Conservation (phyloP, 768 basidiomycete species). For the Mycena polygramma region DNA sequence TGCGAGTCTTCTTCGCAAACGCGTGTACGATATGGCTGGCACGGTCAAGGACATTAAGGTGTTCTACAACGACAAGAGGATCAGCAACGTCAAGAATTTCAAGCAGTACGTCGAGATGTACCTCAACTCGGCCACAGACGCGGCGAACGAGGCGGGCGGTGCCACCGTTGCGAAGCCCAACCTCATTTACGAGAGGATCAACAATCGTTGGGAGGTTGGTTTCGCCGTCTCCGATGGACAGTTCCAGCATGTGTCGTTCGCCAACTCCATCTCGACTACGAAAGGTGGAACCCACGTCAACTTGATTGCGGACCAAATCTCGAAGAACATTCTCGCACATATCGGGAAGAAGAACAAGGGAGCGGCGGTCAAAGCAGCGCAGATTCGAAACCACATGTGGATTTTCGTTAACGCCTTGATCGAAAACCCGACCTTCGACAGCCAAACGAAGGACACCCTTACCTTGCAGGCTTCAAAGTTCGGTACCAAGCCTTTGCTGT, state of each 20-base stretch:
- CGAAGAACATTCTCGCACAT: constrained; percentile 83
- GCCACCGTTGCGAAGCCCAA: constrained; percentile 82
- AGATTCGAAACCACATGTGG: constrained; percentile 99
- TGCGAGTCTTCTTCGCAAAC: constrained; percentile 87
- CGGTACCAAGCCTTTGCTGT: constrained; percentile 84
- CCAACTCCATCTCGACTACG: constrained; percentile 95
- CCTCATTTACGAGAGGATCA: constrained; percentile 85
- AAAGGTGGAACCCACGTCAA: constrained; percentile 97
- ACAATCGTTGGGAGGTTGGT: constrained; percentile 92
- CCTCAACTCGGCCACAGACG: constrained; percentile 79
- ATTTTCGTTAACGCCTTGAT: constrained; percentile 96
- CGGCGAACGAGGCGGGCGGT: constrained; percentile 80
- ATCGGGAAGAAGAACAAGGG: constrained; percentile 98
- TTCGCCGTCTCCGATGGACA: constrained; percentile 94
- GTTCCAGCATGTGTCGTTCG: constrained; percentile 96
- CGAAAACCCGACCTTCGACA: constrained; percentile 99
- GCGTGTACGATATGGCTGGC: constrained; percentile 98
- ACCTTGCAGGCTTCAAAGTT: constrained; percentile 92
- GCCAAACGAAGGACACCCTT: constrained; percentile 97
- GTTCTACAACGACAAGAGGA: constrained; percentile 89
- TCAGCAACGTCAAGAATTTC: constrained; percentile 92
- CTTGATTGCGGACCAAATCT: constrained; percentile 87
- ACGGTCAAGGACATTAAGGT: constrained; percentile 95
- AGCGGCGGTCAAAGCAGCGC: constrained; percentile 91
- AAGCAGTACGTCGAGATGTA: constrained; percentile 98